A percentile compares a stretch with the other conserved stretches of the same genome.
phyloP scores from a whole-genome alignment of 257 asterid species.

The Solanum paucissectum region DNA sequence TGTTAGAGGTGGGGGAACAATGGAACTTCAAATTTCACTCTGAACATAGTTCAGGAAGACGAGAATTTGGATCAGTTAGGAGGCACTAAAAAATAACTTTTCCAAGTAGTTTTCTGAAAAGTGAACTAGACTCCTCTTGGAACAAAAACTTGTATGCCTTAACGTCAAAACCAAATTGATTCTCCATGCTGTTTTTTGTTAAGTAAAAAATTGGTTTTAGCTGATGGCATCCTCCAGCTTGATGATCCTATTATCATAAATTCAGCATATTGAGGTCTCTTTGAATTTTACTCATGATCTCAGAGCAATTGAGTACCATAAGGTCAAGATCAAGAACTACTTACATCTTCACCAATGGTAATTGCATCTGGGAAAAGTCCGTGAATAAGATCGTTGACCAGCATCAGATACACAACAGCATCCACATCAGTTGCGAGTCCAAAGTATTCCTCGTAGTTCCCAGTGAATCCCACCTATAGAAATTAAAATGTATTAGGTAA shows the following conservation, averaged over 20 bases:
- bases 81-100: background rate
- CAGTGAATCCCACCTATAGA: slow-evolving; percentile 72
- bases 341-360: slow-evolving; percentile 91
- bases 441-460: slow-evolving; percentile 85
- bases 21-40: background rate
- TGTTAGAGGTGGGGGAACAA: background rate
- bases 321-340: slow-evolving; percentile 11
- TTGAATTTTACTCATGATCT: background rate
- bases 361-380: slow-evolving; percentile 89
- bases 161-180: background rate
- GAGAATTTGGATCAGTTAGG: background rate
- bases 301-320: background rate
- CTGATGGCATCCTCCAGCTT: background rate
- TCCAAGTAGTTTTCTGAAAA: background rate
- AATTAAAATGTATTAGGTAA: slow-evolving; percentile 8
- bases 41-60: background rate
- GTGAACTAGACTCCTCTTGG: background rate
- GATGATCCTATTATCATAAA: background rate
- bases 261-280: background rate
- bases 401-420: slow-evolving; percentile 94
- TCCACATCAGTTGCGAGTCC: slow-evolving; percentile 86
- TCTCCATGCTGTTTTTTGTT: background rate
- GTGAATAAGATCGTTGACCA: slow-evolving; percentile 86
- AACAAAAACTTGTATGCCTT: background rate
- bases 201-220: background rate